Conservation (phyloP, 805 yeast genomes). For the Metschnikowia koreensis region DNA sequence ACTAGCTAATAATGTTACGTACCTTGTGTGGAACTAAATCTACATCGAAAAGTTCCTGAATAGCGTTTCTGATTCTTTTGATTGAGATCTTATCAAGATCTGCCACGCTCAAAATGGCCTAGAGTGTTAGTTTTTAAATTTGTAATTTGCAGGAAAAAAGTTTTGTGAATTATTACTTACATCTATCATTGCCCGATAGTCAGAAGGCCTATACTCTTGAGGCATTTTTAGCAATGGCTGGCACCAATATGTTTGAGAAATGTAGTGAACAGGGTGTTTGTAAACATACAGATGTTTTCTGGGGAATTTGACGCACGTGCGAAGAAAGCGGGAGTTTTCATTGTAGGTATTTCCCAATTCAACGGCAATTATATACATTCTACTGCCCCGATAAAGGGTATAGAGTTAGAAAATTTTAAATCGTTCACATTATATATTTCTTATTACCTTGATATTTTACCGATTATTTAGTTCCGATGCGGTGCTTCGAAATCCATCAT, state of each 20-base stretch:
- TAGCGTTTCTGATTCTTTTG: constrained; percentile 64
- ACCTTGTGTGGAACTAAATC: constrained; percentile 49
- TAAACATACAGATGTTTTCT: not conserved
- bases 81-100: constrained; percentile 70
- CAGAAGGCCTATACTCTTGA: constrained; percentile 6
- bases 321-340: not conserved
- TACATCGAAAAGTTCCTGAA: constrained; percentile 64
- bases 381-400: no score
- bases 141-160: not conserved
- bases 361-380: no score
- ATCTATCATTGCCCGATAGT: constrained; percentile 19
- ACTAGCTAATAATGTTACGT: constrained; percentile 19
- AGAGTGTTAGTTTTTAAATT: constrained; percentile 20
- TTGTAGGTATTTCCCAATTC: not conserved
- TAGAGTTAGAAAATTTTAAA: no score
- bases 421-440: no score
- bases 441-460: no score
- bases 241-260: not conserved
- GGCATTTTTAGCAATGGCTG: not conserved
- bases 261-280: not conserved
- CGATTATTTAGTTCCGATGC: no score
- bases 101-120: constrained; percentile 72
- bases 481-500: no score
- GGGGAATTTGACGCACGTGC: not conserved
- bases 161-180: constrained; percentile 11